Evolutionary conservation across 306 rosid species (phyloP).

Genomic region (Inga leiocalycina): DNA sequence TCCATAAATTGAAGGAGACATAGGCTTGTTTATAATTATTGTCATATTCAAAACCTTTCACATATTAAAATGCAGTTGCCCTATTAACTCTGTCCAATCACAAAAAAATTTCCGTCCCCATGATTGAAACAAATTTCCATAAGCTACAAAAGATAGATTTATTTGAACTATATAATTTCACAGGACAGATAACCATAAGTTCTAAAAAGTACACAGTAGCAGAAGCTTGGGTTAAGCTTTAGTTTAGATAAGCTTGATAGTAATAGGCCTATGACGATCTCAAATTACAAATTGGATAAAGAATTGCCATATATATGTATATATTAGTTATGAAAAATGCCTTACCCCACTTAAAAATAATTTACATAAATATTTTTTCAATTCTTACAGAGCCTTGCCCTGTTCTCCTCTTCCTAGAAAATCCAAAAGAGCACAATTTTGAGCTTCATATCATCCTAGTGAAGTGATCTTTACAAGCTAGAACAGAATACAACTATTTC

Average conservation of each 20-base stretch:
- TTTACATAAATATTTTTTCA: background rate
- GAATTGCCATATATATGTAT: background rate
- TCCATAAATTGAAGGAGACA: slow-evolving; percentile 12
- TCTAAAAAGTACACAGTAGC: background rate
- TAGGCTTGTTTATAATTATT: background rate
- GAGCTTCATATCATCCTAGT: slow-evolving; percentile 11
- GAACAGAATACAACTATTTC: slow-evolving; percentile 4
- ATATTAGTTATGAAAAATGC: background rate
- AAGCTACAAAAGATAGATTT: background rate
- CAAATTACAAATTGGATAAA: background rate
- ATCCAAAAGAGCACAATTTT: slow-evolving; percentile 5
- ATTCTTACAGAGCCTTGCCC: background rate
- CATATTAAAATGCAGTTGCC: background rate
- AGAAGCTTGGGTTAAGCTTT: background rate
- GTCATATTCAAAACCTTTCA: slow-evolving; percentile 2
- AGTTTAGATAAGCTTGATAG: background rate
- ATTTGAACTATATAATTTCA: no score
- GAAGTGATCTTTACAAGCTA: slow-evolving; percentile 8
- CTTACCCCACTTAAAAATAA: background rate
- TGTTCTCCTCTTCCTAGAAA: slow-evolving; percentile 20
- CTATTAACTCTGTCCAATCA: background rate
- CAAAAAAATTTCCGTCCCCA: background rate
- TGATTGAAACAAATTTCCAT: background rate
- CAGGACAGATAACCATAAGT: background rate
- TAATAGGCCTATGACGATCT: background rate